These are phyloP conservation scores for Fraxinus paxiana DNA, from an alignment of 305 asterid genomes.

Conservation along the genomic window DNA sequence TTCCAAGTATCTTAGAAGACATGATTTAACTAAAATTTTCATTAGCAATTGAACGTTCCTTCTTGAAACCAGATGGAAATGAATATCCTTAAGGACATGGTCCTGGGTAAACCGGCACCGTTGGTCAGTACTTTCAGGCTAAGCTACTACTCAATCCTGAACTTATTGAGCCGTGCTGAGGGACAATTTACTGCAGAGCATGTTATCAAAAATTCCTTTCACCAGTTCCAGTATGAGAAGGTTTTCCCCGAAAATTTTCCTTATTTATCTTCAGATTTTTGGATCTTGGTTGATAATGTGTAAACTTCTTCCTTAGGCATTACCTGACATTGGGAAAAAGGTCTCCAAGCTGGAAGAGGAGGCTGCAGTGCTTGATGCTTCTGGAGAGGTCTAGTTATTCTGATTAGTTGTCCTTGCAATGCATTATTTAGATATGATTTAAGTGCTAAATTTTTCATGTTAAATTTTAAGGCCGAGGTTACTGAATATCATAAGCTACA, in stretches of 20 bases:
- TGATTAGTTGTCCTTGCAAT: slow-evolving; percentile 20
- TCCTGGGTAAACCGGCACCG: slow-evolving; percentile 94
- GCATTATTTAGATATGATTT: slow-evolving; percentile 8
- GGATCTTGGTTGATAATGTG: slow-evolving; percentile 25
- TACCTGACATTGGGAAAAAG: slow-evolving; percentile 84
- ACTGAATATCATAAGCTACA: slow-evolving; percentile 80
- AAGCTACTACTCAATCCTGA: slow-evolving; percentile 89
- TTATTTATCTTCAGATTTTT: slow-evolving; percentile 12
- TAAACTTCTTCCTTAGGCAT: slow-evolving; percentile 45
- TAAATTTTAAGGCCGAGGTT: slow-evolving; percentile 59
- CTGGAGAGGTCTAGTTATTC: slow-evolving; percentile 69
- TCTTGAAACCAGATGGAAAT: slow-evolving; percentile 76
- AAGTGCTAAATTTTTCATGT: slow-evolving; percentile 17
- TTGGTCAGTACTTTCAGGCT: slow-evolving; percentile 93
- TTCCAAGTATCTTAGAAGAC: not conserved
- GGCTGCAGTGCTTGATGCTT: slow-evolving; percentile 84
- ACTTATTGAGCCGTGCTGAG: slow-evolving; percentile 94
- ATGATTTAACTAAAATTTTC: not conserved
- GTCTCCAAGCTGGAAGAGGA: slow-evolving; percentile 80
- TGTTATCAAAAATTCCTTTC: slow-evolving; percentile 88
- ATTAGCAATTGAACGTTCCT: not conserved
- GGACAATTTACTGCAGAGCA: slow-evolving; percentile 98
- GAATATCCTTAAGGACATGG: slow-evolving; percentile 90
- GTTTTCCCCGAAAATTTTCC: slow-evolving; percentile 36
- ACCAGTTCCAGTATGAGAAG: slow-evolving; percentile 97